Conservation (phyloP, 768 basidiomycete species). For the Boletus speciosus region DNA sequence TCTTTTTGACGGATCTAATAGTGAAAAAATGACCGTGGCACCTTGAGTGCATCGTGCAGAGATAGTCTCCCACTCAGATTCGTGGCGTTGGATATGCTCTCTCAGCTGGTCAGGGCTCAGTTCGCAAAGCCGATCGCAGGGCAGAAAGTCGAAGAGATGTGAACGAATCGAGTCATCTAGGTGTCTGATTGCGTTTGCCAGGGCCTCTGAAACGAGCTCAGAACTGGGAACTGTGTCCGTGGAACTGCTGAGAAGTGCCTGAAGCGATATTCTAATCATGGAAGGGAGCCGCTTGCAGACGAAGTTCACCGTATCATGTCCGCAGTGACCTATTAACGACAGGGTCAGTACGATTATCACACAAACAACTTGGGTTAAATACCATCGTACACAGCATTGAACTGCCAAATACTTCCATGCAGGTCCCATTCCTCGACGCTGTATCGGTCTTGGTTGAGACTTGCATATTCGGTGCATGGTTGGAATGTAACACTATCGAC, state of each 20-base stretch:
- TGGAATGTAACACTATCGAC: conserved; percentile 44
- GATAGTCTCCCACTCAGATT: conserved; percentile 35
- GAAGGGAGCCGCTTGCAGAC: conserved; percentile 39
- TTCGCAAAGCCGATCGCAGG: conserved; percentile 32
- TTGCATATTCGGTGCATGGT: conserved; percentile 36
- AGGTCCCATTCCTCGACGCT: conserved; percentile 40
- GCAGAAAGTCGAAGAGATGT: conserved; percentile 44
- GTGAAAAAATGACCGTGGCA: conserved; percentile 31
- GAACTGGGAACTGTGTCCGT: conserved; percentile 22
- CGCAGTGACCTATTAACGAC: conserved; percentile 41
- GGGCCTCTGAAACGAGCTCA: conserved; percentile 36
- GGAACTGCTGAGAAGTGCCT: conserved; percentile 29
- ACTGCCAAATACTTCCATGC: conserved; percentile 40
- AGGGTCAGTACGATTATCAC: conserved; percentile 26
- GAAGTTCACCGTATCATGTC: conserved; percentile 46
- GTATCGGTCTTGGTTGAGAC: conserved; percentile 42
- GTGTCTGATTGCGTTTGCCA: conserved; percentile 36
- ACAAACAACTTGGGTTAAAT: conserved; percentile 4
- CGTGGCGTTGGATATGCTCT: conserved; percentile 36
- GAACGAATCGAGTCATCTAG: conserved; percentile 44
- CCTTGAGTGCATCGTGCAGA: conserved; percentile 34
- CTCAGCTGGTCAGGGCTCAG: conserved; percentile 40
- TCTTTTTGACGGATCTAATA: conserved; percentile 27
- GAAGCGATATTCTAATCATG: conserved; percentile 39
- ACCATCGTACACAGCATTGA: conserved; percentile 48